Conservation (phyloP, 2,329 filamentous ascomycete genomes). For the Aspergillus brunneoviolaceus region DNA sequence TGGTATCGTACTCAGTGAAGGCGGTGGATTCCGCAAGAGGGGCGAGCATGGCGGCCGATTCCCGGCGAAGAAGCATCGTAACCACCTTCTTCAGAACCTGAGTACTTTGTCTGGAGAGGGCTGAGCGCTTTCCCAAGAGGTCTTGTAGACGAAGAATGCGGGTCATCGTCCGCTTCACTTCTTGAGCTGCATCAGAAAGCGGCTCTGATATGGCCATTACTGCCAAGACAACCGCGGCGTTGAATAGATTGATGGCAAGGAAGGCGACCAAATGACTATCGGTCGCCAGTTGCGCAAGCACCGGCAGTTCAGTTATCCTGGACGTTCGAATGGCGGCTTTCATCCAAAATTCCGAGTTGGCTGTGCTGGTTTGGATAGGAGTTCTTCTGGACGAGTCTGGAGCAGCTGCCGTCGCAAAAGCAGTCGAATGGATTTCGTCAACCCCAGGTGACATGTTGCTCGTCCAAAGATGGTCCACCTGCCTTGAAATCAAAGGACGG, state of each 20-base stretch:
- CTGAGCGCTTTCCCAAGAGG: constrained; percentile 34
- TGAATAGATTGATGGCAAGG: constrained; percentile 48
- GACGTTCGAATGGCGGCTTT: constrained; percentile 44
- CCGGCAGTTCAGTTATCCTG: constrained; percentile 32
- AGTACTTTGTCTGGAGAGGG: constrained; percentile 38
- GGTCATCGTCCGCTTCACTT: constrained; percentile 44
- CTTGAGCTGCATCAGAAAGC: constrained; percentile 44
- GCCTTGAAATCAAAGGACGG: constrained; percentile 42
- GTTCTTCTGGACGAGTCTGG: background rate
- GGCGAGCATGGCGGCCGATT: constrained; percentile 26
- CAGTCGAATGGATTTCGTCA: background rate
- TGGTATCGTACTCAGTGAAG: background rate
- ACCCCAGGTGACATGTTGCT: constrained; percentile 3
- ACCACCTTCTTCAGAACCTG: constrained; percentile 25
- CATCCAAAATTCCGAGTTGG: constrained; percentile 25
- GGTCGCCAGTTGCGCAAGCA: constrained; percentile 39
- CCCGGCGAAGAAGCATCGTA: constrained; percentile 25
- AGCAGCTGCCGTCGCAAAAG: background rate
- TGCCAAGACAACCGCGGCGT: constrained; percentile 46
- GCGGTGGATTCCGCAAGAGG: constrained; percentile 13
- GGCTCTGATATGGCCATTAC: constrained; percentile 45
- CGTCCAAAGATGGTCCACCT: constrained; percentile 32
- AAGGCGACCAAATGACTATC: constrained; percentile 48
- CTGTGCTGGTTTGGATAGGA: constrained; percentile 1
- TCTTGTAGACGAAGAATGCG: constrained; percentile 45